phyloP scores from a whole-genome alignment of 176 grass and related monocot species.

The Cenchrus fungigraminus region DNA sequence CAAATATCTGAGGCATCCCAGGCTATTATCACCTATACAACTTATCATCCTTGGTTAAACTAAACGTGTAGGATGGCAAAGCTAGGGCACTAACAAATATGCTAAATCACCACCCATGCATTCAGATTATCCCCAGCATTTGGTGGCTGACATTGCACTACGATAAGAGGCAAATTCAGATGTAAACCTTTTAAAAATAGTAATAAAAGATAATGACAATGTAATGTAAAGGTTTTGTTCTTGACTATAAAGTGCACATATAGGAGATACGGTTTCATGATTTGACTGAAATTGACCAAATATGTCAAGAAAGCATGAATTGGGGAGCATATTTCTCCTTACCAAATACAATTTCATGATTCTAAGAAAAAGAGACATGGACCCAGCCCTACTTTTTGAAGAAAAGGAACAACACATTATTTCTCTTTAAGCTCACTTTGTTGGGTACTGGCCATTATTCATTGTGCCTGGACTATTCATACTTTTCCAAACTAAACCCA shows the following conservation, averaged over 20 bases:
- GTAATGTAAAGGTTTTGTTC: neutral
- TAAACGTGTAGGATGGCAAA: neutral
- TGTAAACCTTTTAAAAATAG: neutral
- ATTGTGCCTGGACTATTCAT: neutral
- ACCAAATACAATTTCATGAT: neutral
- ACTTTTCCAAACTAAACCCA: neutral
- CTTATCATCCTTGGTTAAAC: neutral
- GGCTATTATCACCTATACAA: neutral
- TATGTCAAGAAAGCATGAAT: neutral
- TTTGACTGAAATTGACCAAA: neutral
- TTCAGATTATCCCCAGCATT: neutral
- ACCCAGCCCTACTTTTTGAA: too few species aligned
- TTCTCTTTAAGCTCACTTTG: too few species aligned
- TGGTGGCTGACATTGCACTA: neutral
- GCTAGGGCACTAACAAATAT: neutral
- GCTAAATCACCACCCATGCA: neutral
- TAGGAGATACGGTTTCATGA: neutral
- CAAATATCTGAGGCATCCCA: constrained; percentile 19
- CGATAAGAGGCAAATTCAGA: neutral
- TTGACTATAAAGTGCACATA: neutral
- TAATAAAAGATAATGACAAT: neutral
- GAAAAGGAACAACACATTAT: neutral
- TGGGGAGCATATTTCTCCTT: neutral
- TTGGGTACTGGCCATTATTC: neutral
- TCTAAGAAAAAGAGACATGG: neutral